Evolutionary conservation across 805 yeast genomes (phyloP).

Genomic region (Saccharomycopsis oosterbeekiorum): DNA sequence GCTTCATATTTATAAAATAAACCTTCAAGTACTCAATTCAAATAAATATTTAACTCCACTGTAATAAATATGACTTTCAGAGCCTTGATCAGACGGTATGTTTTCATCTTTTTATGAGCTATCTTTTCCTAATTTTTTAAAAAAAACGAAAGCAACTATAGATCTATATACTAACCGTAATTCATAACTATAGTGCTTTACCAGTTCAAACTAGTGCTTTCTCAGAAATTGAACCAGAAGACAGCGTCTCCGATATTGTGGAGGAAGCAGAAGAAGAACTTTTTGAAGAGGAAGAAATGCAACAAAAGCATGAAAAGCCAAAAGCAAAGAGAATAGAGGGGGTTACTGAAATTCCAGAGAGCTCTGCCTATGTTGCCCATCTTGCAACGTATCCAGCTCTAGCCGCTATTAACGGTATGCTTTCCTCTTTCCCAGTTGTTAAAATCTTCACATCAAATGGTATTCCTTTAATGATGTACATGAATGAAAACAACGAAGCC

Average conservation of each 20-base stretch:
- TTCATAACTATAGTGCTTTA: neutral
- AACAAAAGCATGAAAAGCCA: neutral
- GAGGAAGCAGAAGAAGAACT: neutral
- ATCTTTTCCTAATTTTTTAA: neutral
- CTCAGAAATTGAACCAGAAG: neutral
- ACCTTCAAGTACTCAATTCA: neutral
- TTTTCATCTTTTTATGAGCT: too few species aligned
- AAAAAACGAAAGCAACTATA: neutral
- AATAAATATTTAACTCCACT: neutral
- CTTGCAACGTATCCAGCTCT: constrained; percentile 44
- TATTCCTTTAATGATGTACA: constrained; percentile 43
- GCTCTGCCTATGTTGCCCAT: constrained; percentile 43
- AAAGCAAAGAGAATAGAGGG: constrained; percentile 9
- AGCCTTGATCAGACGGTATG: constrained; percentile 2
- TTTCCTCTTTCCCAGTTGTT: constrained; percentile 49
- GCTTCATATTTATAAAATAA: neutral
- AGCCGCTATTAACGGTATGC: constrained; percentile 47
- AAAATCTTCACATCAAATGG: constrained; percentile 53
- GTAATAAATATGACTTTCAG: constrained; percentile 5
- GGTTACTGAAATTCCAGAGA: constrained; percentile 28
- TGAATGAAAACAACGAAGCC: constrained; percentile 17
- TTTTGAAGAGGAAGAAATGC: neutral
- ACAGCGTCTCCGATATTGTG: neutral
- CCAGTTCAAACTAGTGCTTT: neutral
- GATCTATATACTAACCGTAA: too few species aligned